Conservation (phyloP, 768 basidiomycete species). For the Lactarius akahatsu region DNA sequence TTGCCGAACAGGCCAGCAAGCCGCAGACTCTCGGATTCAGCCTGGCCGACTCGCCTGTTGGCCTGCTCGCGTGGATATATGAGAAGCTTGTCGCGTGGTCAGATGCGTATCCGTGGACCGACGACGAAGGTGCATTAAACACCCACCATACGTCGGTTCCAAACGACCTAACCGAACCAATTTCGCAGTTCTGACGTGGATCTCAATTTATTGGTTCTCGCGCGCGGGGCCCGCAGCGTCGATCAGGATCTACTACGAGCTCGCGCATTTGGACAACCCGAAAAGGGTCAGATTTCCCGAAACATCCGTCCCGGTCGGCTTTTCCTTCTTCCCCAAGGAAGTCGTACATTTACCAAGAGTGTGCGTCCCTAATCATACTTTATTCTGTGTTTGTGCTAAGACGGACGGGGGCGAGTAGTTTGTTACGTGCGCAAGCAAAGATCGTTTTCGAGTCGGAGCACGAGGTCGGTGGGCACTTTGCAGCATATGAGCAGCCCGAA, state of each 20-base stretch:
- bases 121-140: conserved; percentile 46
- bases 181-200: conserved; percentile 54
- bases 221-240: conserved; percentile 58
- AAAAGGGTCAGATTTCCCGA: neutral
- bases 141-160: neutral
- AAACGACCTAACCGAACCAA: neutral
- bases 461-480: conserved; percentile 57
- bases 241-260: conserved; percentile 60
- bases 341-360: conserved; percentile 35
- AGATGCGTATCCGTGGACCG: conserved; percentile 53
- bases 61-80: conserved; percentile 38
- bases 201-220: conserved; percentile 60
- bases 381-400: neutral
- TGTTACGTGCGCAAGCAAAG: conserved; percentile 36
- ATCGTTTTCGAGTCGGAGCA: conserved; percentile 53
- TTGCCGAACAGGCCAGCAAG: conserved; percentile 36
- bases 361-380: conserved; percentile 36
- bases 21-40: conserved; percentile 45
- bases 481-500: conserved; percentile 51
- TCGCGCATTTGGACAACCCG: neutral
- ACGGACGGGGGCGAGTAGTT: neutral
- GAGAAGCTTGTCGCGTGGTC: conserved; percentile 35
- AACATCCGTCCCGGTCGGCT: conserved; percentile 44
- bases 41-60: conserved; percentile 55
- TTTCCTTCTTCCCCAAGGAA: conserved; percentile 55